Evolutionary conservation across 2,329 filamentous ascomycete genomes (phyloP), one percentile per base, ranked within the genome.

Genomic region (Lizonia empirigonia): DNA sequence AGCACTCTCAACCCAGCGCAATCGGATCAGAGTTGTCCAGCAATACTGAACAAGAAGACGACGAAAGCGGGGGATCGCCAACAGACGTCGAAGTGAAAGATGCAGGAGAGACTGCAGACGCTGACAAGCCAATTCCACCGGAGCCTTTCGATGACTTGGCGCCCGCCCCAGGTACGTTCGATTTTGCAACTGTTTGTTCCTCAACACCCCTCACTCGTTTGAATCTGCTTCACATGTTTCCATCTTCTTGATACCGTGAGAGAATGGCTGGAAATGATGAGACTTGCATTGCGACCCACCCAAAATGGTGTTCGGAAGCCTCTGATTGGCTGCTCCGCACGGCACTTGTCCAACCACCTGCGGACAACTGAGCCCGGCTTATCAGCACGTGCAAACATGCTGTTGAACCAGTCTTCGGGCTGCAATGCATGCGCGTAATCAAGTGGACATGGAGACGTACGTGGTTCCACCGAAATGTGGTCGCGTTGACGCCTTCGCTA

Each of bases 341-440:
- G 34, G 32, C 34, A 34, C 39, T 37, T 36, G 49, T 32, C 49
- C 51, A 55, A 44, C 52, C 53, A 47, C 47, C 53, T n/a, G n/a
- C n/a, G n/a, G n/a, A n/a, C n/a, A n/a, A 62, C 46, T 55, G 55
- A 52, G 56, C 62, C 48, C 55, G 42, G 49, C 58, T 64, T 63
- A 57, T 66, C 59, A 56, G 62, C 64, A 67, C 64, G 66, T 69
- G 64, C 33, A 40, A 47, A 34, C 38, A 51, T 48, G 44, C 53
- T 27, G 29, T 55, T 53, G 53, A 56, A 53, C 38, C 59, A 47
- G 49, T 49, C 44, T 54, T 60, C 53, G 57, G 60, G 62, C 63
- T 61, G 57, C 61, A 49, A 68, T 58, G 61, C 60, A 69, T 67
- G 63, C 58, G 56, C 38, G 58, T 32, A 42, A 33, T 42, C 42